Conservation (phyloP, 1,139 yeast genomes). For the Scheffersomyces illinoinensis region DNA sequence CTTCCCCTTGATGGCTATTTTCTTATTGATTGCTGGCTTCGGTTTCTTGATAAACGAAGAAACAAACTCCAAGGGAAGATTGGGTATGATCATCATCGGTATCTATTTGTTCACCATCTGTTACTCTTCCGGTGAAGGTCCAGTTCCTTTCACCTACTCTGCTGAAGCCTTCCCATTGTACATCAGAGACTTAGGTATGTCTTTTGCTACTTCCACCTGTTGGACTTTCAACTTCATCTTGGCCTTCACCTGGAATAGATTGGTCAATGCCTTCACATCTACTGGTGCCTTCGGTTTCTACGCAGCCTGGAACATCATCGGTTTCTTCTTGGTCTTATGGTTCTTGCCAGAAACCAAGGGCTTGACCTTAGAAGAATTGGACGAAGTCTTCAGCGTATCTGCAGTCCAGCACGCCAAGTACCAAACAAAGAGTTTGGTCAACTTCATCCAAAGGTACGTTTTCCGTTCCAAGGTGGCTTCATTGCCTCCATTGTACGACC, state of each 20-base stretch:
- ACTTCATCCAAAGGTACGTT: conserved; percentile 43
- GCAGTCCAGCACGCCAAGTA: conserved; percentile 53
- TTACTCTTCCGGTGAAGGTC: conserved; percentile 87
- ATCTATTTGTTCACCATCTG: conserved; percentile 72
- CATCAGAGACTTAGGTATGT: conserved; percentile 84
- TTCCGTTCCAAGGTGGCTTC: conserved; percentile 46
- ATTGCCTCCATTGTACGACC: conserved; percentile 55
- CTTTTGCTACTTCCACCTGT: conserved; percentile 79
- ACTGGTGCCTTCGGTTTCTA: conserved; percentile 90
- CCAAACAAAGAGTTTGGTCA: conserved; percentile 48
- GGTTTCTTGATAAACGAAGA: conserved; percentile 65
- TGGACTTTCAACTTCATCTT: conserved; percentile 85
- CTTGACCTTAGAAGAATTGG: conserved; percentile 69
- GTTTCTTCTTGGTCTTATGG: conserved; percentile 68
- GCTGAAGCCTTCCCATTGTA: conserved; percentile 87
- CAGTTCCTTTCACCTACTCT: conserved; percentile 86
- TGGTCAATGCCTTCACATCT: conserved; percentile 63
- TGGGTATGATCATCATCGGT: conserved; percentile 69
- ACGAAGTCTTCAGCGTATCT: conserved; percentile 66
- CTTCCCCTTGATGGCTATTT: conserved; percentile 72
- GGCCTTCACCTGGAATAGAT: conserved; percentile 82
- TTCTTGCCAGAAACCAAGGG: conserved; percentile 72
- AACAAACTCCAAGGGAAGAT: conserved; percentile 47
- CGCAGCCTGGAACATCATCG: conserved; percentile 83
- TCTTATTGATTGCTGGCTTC: conserved; percentile 71